Evolutionary conservation across 371 early-diverging fungal species (phyloP).

Genomic region (Funneliformis caledonium): DNA sequence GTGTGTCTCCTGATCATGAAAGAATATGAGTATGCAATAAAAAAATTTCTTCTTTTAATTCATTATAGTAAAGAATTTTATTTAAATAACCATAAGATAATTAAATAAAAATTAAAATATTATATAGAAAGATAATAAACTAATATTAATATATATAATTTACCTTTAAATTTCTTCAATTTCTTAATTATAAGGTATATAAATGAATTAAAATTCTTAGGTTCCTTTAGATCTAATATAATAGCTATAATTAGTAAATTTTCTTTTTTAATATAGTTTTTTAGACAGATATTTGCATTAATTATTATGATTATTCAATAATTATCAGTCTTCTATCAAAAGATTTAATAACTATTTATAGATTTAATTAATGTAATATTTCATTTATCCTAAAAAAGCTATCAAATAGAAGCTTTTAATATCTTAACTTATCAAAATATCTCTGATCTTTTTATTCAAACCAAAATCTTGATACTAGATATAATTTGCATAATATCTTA

Average conservation of each 20-base stretch:
- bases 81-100: too few species aligned
- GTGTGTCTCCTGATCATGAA: background rate
- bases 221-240: background rate
- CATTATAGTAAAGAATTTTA: background rate
- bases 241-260: slow-evolving; percentile 7
- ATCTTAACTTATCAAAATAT: background rate
- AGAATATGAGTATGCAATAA: too few species aligned
- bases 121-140: too few species aligned
- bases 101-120: too few species aligned
- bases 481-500: background rate
- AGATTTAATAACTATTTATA: slow-evolving; percentile 11
- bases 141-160: too few species aligned
- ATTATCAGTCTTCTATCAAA: background rate
- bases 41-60: too few species aligned
- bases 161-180: too few species aligned
- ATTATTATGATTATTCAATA: slow-evolving; percentile 1
- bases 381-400: background rate
- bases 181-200: too few species aligned
- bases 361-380: background rate
- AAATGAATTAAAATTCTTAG: too few species aligned
- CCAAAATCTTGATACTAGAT: background rate
- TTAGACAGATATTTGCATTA: background rate
- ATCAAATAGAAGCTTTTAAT: background rate
- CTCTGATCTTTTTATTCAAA: background rate
- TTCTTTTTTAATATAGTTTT: background rate